Evolutionary conservation across 495 filamentous ascomycete species (phyloP), one percentile per base, ranked within the genome.

Genomic region (Letharia columbiana): DNA sequence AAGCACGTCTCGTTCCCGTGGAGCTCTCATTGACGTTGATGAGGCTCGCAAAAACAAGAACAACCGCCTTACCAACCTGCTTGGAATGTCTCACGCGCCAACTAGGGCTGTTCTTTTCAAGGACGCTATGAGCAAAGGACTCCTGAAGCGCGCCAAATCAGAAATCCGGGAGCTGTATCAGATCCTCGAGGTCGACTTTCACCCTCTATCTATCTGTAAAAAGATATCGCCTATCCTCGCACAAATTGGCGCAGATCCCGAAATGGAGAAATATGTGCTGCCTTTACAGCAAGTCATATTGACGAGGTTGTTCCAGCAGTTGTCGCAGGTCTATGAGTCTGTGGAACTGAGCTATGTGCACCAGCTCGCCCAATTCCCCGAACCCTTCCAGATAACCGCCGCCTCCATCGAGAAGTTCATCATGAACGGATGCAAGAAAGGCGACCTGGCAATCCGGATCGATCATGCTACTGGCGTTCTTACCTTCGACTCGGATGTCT

Each of bases 381-480:
- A 96, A 71, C 93, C 94, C 35, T 98, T 95, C 86, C 89, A 96
- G 79, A 91, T 98, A 69, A 89, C 83, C 68, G 88, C 89, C 49
- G 87, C 86, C 69, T 96, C 90, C 68, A 96, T 98, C 66, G 94
- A 98, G 80, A 98, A 98, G 80, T 98, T 98, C 83, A 97, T 98
- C 83, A 98, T 98, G 94, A 98, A 98, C 78, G 94, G 94, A 67
- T 97, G 94, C 84, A 98, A 98, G 85, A 98, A 98, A 83, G 94
- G 94, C 41, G 95, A 98, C 71, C 84, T 98, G 60, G 88, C 94
- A 54, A 96, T 98, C 73, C 92, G 94, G 65, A 89, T 98, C 72
- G 90, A 98, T 72, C 94, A 98, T 76, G 90, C 91, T 67, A 90
- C 91, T 37, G 91, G 95, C 62, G 87, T 96, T 59, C 85, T 98